A percentile compares a stretch with the other conserved stretches of the same genome.
Conservation (phyloP, 2,329 filamentous ascomycete species). For the Paramyrothecium sp. region DNA sequence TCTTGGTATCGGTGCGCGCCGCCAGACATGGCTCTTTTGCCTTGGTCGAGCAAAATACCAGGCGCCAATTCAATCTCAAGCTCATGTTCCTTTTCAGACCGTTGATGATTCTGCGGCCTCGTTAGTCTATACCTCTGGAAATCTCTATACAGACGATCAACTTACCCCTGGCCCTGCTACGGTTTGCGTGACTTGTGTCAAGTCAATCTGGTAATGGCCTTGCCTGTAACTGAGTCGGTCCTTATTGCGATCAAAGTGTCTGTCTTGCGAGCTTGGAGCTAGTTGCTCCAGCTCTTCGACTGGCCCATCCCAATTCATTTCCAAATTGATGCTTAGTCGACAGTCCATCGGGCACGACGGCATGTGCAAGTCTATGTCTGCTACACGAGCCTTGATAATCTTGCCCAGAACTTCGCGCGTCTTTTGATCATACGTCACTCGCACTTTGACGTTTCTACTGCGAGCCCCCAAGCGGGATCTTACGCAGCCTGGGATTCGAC, state of each 20-base stretch:
- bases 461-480: conserved; percentile 52
- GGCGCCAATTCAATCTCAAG: conserved; percentile 76
- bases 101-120: conserved; percentile 31
- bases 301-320: conserved; percentile 80
- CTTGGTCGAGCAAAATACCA: conserved; percentile 63
- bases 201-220: conserved; percentile 82
- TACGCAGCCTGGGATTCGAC: conserved; percentile 63
- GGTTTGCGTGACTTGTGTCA: conserved; percentile 78
- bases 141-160: background rate
- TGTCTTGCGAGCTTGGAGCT: conserved; percentile 33
- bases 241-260: conserved; percentile 68
- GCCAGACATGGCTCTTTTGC: conserved; percentile 49
- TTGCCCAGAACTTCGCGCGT: conserved; percentile 69
- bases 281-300: conserved; percentile 52
- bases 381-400: conserved; percentile 89
- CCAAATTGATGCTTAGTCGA: conserved; percentile 90
- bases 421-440: conserved; percentile 75
- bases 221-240: conserved; percentile 91
- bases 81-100: conserved; percentile 69
- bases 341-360: conserved; percentile 80
- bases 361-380: conserved; percentile 83
- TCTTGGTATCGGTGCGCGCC: conserved; percentile 61
- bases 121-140: background rate
- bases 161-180: conserved; percentile 35
- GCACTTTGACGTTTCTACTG: conserved; percentile 43